These are phyloP conservation scores for Lipomyces lipofer DNA, from an alignment of 805 yeast genomes.

Conservation along the genomic window DNA sequence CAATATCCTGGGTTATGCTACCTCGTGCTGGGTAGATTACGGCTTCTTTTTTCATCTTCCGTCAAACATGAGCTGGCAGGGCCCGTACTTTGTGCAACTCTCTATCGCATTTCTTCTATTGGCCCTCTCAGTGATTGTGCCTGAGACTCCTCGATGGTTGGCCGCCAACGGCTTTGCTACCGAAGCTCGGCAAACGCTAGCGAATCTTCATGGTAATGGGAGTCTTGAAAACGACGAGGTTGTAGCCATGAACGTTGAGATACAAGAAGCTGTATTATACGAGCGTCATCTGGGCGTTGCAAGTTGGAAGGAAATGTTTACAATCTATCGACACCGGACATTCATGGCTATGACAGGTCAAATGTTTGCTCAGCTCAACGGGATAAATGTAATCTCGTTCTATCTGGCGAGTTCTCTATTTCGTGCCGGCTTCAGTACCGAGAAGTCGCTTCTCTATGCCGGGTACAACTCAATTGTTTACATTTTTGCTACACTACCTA, in stretches of 20 bases:
- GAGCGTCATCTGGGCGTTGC: slow-evolving; percentile 78
- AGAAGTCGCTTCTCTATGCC: slow-evolving; percentile 54
- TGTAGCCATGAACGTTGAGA: slow-evolving; percentile 68
- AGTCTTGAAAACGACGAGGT: slow-evolving; percentile 68
- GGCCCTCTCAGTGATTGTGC: slow-evolving; percentile 72
- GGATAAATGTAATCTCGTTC: slow-evolving; percentile 70
- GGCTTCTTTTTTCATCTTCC: slow-evolving; percentile 60
- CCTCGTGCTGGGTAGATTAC: slow-evolving; percentile 86
- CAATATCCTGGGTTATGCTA: slow-evolving; percentile 73
- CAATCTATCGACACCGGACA: slow-evolving; percentile 59
- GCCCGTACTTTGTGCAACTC: slow-evolving; percentile 74
- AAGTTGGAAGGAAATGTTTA: slow-evolving; percentile 71
- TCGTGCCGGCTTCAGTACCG: slow-evolving; percentile 34
- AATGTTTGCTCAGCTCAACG: slow-evolving; percentile 58
- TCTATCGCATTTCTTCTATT: slow-evolving; percentile 66
- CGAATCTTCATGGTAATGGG: slow-evolving; percentile 77
- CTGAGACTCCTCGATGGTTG: slow-evolving; percentile 89
- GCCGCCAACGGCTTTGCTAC: slow-evolving; percentile 71
- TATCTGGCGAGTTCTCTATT: slow-evolving; percentile 64
- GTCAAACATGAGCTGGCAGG: slow-evolving; percentile 67
- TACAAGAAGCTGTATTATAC: slow-evolving; percentile 74
- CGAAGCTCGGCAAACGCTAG: slow-evolving; percentile 84
- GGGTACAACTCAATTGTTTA: slow-evolving; percentile 61
- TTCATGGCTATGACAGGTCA: slow-evolving; percentile 55
- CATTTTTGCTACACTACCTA: slow-evolving; percentile 58